phyloP scores from a whole-genome alignment of 2,329 filamentous ascomycete species.

The Zymoseptoria pseudotritici region DNA sequence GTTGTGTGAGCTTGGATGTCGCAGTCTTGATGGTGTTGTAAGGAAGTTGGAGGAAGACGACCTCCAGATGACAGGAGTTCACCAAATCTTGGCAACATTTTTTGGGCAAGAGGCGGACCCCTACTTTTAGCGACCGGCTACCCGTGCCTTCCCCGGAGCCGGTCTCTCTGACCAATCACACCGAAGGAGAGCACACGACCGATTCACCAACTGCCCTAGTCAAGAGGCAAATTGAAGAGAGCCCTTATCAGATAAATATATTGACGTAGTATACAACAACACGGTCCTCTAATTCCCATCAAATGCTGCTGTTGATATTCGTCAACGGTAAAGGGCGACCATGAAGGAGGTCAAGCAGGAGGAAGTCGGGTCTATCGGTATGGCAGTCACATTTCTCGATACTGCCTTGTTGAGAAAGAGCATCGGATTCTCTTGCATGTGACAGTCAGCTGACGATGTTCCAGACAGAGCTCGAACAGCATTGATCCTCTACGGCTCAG shows the following conservation, averaged over 20 bases:
- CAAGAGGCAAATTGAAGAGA: neutral
- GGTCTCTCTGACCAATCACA: neutral
- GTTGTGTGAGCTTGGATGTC: too few relatives aligned
- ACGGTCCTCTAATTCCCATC: neutral
- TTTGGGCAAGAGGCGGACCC: neutral
- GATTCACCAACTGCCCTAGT: too few relatives aligned
- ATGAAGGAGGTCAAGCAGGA: constrained; percentile 2
- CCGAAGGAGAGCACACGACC: neutral
- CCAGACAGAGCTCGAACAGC: constrained; percentile 36
- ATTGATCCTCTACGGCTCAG: constrained; percentile 83
- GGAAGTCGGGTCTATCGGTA: constrained; percentile 9
- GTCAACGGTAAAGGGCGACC: constrained; percentile 20
- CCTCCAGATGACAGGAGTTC: neutral
- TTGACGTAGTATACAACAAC: neutral
- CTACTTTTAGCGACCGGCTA: neutral
- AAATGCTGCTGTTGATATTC: neutral
- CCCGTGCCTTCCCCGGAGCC: neutral
- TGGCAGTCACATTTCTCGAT: neutral
- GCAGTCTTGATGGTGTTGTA: neutral
- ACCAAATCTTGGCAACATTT: neutral
- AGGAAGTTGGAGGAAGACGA: neutral
- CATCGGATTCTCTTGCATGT: neutral
- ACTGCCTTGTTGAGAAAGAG: neutral
- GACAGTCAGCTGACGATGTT: neutral
- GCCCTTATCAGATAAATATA: neutral